Evolutionary conservation across 1,284 basidiomycete species (phyloP), one percentile per base, ranked within the genome.

Genomic region (Tetrapyrgos nigripes): DNA sequence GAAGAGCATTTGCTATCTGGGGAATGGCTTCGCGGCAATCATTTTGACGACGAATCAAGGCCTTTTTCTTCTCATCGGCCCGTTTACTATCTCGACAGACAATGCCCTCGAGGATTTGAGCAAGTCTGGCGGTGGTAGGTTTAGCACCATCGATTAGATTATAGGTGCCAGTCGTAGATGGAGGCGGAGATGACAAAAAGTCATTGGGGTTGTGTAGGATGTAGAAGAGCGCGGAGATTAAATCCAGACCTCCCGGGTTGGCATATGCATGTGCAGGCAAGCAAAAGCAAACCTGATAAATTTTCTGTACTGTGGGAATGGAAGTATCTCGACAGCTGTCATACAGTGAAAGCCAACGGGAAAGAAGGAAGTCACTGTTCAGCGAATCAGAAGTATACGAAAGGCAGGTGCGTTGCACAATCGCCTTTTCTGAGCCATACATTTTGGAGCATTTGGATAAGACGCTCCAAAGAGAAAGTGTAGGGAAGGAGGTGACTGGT

Each of bases 301-400:
- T 6, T 27, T 50, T 37, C 4, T 27, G 14, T 26, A 48, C 3
- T 50, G 24, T 17, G 24, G 21, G 21, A 47, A 11, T 23, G 27
- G 46, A 53, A 58, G 44, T 6, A 9, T 40, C 17, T 5, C 37
- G 17, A 17, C 8, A 40, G 19, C 13, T 11, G 26, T 56, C 28
- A 24, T 46, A 57, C 6, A 58, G 23, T 19, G 51, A 28, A 4
- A 58, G 28, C 56, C 53, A 61, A n/a, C 23, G 44, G 4, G 53
- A 40, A 4, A 40, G 29, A 13, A 31, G 29, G 8, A 53, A n/a
- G 10, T 44, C 24, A 9, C 21, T 24, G 1, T 23, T 13, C 27
- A 58, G 29, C 59, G 48, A 61, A 10, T 29, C 14, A 13, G n/a
- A 26, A 28, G 23, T 47, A 29, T 60, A 62, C 11, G 50, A 47